Percentiles rank a stretch among this genome's conserved stretches.
Evolutionary conservation across 805 yeast species (phyloP).

Genomic region (Blastobotrys muscicola): DNA sequence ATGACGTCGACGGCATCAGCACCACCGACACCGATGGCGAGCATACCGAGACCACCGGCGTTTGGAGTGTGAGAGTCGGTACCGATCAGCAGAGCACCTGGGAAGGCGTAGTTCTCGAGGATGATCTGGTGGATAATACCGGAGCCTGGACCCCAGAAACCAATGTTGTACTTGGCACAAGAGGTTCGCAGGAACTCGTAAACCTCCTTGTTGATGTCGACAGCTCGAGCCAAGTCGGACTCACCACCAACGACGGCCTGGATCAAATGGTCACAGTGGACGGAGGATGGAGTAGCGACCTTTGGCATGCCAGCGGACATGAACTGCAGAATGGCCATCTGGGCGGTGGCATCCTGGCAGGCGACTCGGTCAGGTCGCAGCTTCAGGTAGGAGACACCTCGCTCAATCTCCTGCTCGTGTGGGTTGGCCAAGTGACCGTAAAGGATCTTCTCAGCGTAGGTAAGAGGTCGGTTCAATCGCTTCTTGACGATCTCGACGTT

Average conservation of each 20-base stretch:
- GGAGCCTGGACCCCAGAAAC: slow-evolving; percentile 98
- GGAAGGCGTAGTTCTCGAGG: slow-evolving; percentile 92
- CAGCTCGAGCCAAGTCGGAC: slow-evolving; percentile 75
- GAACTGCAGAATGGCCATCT: slow-evolving; percentile 94
- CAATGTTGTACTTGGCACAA: slow-evolving; percentile 91
- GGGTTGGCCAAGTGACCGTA: slow-evolving; percentile 95
- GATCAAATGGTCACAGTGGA: slow-evolving; percentile 96
- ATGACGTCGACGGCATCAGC: slow-evolving; percentile 98
- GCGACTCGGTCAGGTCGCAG: slow-evolving; percentile 97
- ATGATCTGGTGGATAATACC: slow-evolving; percentile 98
- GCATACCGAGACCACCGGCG: slow-evolving; percentile 97
- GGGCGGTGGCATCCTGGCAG: slow-evolving; percentile 98
- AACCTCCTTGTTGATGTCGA: slow-evolving; percentile 86
- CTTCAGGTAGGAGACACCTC: slow-evolving; percentile 88
- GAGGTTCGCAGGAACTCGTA: slow-evolving; percentile 84
- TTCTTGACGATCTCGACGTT: slow-evolving; percentile 76
- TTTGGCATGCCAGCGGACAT: slow-evolving; percentile 90
- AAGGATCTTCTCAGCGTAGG: slow-evolving; percentile 90
- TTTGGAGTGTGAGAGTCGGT: slow-evolving; percentile 97
- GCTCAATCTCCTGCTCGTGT: slow-evolving; percentile 69
- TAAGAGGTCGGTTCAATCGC: slow-evolving; percentile 79
- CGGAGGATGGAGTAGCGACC: slow-evolving; percentile 91
- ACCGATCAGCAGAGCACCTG: slow-evolving; percentile 94
- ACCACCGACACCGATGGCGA: slow-evolving; percentile 99
- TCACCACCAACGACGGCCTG: slow-evolving; percentile 92